phyloP scores from a whole-genome alignment of 306 rosid species.

The Rubus idaeus region DNA sequence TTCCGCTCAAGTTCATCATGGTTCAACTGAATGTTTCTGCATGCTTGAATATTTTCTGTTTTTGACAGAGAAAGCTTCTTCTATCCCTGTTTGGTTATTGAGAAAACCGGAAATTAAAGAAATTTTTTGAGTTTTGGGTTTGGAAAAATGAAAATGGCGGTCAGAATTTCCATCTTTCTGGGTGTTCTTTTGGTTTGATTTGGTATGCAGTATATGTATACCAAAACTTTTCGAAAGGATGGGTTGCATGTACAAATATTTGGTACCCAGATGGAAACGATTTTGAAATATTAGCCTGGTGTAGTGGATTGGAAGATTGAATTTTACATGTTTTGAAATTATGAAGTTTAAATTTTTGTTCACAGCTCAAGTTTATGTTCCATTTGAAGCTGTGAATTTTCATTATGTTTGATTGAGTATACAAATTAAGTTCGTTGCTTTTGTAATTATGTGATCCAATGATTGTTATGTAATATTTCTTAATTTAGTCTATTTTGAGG shows the following conservation, averaged over 20 bases:
- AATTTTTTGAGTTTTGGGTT: conserved; percentile 24
- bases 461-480: background rate
- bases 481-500: background rate
- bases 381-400: conserved; percentile 13
- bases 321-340: background rate
- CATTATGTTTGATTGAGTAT: background rate
- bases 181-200: background rate
- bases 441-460: conserved; percentile 2
- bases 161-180: background rate
- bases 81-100: conserved; percentile 17
- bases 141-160: conserved; percentile 9
- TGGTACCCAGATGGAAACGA: background rate
- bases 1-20: background rate
- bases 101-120: background rate
- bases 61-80: conserved; percentile 4
- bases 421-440: background rate
- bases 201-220: background rate
- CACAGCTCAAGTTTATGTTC: conserved; percentile 2
- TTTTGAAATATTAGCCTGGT: background rate
- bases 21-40: background rate
- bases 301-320: background rate
- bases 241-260: background rate
- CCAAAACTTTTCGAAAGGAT: background rate
- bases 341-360: background rate
- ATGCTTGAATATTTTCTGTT: background rate